Base-by-base conservation (phyloP, 768 basidiomycete genomes). In the Omphalotus guepiniiformis region DNA sequence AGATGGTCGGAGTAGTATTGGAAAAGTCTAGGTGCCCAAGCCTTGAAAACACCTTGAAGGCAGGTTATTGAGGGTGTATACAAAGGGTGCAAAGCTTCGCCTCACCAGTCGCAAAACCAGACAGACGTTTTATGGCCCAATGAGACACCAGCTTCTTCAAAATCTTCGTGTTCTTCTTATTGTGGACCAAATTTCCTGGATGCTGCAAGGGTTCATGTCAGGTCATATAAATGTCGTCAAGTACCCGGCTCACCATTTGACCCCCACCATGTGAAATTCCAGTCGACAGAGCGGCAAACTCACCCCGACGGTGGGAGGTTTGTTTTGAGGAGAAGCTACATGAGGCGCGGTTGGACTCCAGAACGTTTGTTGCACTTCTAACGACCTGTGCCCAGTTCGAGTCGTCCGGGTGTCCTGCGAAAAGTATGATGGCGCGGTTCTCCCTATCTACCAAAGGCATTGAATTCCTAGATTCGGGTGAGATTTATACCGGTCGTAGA, bases 181-280 rank as follows among this genome's bases (percentile, higher is more conserved):
- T 32, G 30, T 32, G 30, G n/a, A 32, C 30, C 9, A 32, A n/a
- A n/a, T 32, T 32, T 9, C 30, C 30, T n/a, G 30, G 30, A 32
- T n/a, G 30, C n/a, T n/a, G n/a, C n/a, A n/a, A n/a, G n/a, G n/a
- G n/a, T n/a, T n/a, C n/a, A n/a, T n/a, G n/a, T n/a, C n/a, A n/a
- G n/a, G n/a, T n/a, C n/a, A n/a, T n/a, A n/a, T n/a, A n/a, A n/a
- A n/a, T n/a, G n/a, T n/a, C n/a, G n/a, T n/a, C n/a, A n/a, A n/a
- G n/a, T n/a, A n/a, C n/a, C n/a, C n/a, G n/a, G n/a, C n/a, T n/a
- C n/a, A n/a, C n/a, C 9, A 32, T 32, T 28, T 42, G 41, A 6
- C 44, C 44, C 7, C 44, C 44, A 7, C 44, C 44, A 21, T 18
- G 38, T 16, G 44, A 46, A 22, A 39, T 25, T 15, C 44, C 44